A percentile compares a stretch with the other conserved stretches of the same genome.
Conservation (phyloP, 495 filamentous ascomycete genomes). For the Pseudomonodictys pantanalensis region DNA sequence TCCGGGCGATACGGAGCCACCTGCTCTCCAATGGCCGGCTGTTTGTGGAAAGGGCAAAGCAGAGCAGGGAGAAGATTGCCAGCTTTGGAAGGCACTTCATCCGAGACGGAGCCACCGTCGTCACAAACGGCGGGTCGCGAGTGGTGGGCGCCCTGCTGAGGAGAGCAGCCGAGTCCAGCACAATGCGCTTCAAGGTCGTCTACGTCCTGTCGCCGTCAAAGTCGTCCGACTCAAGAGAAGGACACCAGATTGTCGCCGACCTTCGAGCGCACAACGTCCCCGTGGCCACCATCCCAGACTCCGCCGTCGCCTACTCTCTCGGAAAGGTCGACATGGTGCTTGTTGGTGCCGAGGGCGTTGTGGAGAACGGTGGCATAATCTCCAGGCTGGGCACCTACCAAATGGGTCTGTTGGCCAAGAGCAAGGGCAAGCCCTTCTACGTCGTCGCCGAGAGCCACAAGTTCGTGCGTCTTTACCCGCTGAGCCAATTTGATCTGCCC, state of each 20-base stretch:
- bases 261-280: conserved; percentile 71
- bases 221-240: conserved; percentile 49
- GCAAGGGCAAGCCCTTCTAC: conserved; percentile 76
- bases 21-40: conserved; percentile 77
- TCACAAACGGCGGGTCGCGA: conserved; percentile 83
- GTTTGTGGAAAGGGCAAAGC: conserved; percentile 85
- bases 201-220: conserved; percentile 57
- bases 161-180: conserved; percentile 65
- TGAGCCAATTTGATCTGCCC: conserved; percentile 73
- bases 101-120: conserved; percentile 68
- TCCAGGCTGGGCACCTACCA: conserved; percentile 89
- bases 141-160: conserved; percentile 75
- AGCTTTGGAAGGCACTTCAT: conserved; percentile 72
- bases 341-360: conserved; percentile 90
- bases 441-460: conserved; percentile 95
- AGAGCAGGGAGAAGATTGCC: conserved; percentile 77
- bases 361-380: conserved; percentile 90
- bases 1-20: conserved; percentile 77
- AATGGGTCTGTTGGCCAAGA: conserved; percentile 76
- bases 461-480: conserved; percentile 77
- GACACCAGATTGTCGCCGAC: conserved; percentile 60
- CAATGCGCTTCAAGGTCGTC: conserved; percentile 75
- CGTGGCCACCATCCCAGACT: conserved; percentile 78
- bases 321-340: conserved; percentile 77
- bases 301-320: conserved; percentile 81